Base-by-base conservation (phyloP, 305 asterid species). In the Coffea humblotiana region DNA sequence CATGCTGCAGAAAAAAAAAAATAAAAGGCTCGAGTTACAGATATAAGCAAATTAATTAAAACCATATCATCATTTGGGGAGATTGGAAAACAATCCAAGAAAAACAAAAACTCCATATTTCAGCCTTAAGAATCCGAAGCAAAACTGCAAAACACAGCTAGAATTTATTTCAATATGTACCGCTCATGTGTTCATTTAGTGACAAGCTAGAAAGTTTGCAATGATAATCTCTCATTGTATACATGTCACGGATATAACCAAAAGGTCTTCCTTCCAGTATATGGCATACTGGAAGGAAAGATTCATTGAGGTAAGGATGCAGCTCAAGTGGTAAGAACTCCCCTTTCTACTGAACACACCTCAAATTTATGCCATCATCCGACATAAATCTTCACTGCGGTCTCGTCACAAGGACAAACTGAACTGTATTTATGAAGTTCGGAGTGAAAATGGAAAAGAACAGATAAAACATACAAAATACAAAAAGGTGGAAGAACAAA, bases 1-100 rank as follows among this genome's bases (percentile, higher is more conserved):
- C 92, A 43, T 88, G 85, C 99, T 95, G 97, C 97, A 92, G 82
- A 2, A 58, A 64, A 64, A 45, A 47, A 27, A 3, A 25, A 69
- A 5, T 0, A 27, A 8, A 25, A 69, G 77, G 48, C 29, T 74
- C 19, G 54, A 66, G 58, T 67, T 63, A 77, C n/a, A 35, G 69
- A 43, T 40, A 74, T 27, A 14, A 49, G 75, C 6, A 52, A 54
- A 48, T 47, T 48, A 51, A 40, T 32, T 11, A 27, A n/a, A 48
- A 40, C 32, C 40, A 80, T 40, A 35, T 15, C 40, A 51, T 23
- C 27, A 25, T 54, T 40, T 0, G 35, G 64, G 66, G 35, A 52
- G 15, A 74, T 14, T 72, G 21, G 21, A 76, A 47, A 21, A 45
- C 29, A 27, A 25, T 3, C 25, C 37, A 6, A n/a, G 14, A 63